Conservation (phyloP, 164 flowering plant species). For the Tinospora cordifolia region DNA sequence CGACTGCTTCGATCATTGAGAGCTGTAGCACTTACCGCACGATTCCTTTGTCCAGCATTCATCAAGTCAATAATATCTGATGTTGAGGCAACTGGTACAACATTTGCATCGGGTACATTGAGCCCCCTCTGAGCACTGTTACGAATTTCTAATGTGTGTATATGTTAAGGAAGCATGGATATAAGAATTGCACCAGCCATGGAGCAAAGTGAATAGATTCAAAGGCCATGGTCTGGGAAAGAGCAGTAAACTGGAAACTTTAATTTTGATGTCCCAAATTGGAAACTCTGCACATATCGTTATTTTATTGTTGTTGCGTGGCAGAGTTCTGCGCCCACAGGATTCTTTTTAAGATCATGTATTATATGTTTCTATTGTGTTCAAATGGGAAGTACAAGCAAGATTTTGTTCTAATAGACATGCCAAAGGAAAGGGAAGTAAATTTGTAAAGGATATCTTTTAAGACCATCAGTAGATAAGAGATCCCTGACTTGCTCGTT, state of each 20-base stretch:
- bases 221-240: background rate
- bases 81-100: slow-evolving; percentile 84
- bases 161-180: slow-evolving; percentile 40
- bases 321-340: no score
- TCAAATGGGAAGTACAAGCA: no score
- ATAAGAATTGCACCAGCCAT: background rate
- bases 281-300: no score
- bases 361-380: no score
- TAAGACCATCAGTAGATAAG: slow-evolving; percentile 69
- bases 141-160: slow-evolving; percentile 81
- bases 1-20: slow-evolving; percentile 99
- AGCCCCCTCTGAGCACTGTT: slow-evolving; percentile 85
- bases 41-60: slow-evolving; percentile 88
- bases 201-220: slow-evolving; percentile 1
- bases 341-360: no score
- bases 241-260: background rate
- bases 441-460: slow-evolving; percentile 74
- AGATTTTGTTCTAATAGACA: no score
- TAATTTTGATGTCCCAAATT: background rate
- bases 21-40: slow-evolving; percentile 95
- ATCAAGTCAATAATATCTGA: slow-evolving; percentile 81
- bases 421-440: background rate
- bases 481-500: slow-evolving; percentile 98
- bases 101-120: slow-evolving; percentile 88
- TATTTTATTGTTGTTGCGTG: no score